phyloP scores from a whole-genome alignment of 2,329 filamentous ascomycete genomes.

The Xylaria polymorpha region DNA sequence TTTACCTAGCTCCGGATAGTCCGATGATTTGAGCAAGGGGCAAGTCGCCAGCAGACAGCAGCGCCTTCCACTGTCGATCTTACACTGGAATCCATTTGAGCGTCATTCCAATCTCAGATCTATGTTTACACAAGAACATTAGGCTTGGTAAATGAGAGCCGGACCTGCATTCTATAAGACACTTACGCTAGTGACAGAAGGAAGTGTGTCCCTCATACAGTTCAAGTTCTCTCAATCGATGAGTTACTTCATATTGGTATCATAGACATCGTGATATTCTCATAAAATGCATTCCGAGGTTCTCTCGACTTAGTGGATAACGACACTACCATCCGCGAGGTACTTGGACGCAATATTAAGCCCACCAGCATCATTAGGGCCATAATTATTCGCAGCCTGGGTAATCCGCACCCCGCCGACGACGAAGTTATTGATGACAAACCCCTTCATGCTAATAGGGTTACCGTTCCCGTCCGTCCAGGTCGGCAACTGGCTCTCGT shows the following conservation, averaged over 20 bases:
- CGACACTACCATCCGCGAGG: constrained; percentile 16
- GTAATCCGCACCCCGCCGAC: constrained; percentile 17
- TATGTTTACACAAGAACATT: no score
- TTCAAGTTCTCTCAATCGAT: background rate
- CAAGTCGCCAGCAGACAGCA: background rate
- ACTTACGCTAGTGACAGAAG: no score
- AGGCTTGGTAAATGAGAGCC: no score
- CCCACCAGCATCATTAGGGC: constrained; percentile 21
- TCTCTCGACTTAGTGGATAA: background rate
- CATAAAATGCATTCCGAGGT: background rate
- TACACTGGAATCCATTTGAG: no score
- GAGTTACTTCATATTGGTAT: no score
- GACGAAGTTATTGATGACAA: background rate
- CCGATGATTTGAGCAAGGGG: background rate
- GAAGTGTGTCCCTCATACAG: no score
- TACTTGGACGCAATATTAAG: constrained; percentile 20
- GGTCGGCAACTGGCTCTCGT: background rate
- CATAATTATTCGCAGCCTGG: constrained; percentile 25
- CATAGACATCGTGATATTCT: background rate
- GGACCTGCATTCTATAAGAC: no score
- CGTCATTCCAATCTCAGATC: no score
- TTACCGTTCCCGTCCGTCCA: background rate
- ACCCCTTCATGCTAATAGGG: background rate
- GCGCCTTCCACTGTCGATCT: no score
- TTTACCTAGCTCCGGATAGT: background rate